These are phyloP conservation scores for Tetrapisispora iriomotensis DNA, from an alignment of 805 yeast species.

Conservation along the genomic window DNA sequence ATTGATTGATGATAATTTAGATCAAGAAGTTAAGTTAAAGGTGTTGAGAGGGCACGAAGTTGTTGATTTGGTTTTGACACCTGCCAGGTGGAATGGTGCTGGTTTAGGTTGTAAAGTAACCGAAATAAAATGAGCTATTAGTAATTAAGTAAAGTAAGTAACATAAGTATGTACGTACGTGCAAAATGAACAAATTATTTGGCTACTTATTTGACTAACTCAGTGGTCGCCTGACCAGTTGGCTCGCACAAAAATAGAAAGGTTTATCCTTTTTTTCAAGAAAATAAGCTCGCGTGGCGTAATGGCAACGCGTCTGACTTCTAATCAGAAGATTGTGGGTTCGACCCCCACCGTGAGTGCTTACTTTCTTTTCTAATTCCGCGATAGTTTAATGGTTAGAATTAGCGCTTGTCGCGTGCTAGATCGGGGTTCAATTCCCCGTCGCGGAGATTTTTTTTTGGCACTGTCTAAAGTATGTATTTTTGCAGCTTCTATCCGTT, in stretches of 20 bases:
- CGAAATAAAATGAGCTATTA: slow-evolving; percentile 1
- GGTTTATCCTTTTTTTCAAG: too few species aligned
- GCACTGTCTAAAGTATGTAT: too few species aligned
- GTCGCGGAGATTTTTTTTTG: slow-evolving; percentile 14
- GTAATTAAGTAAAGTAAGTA: too few species aligned
- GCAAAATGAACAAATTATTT: too few species aligned
- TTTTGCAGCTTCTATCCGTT: too few species aligned
- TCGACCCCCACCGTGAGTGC: slow-evolving; percentile 44
- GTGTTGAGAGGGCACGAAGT: slow-evolving; percentile 24
- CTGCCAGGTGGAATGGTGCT: slow-evolving; percentile 40
- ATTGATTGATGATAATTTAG: slow-evolving; percentile 34
- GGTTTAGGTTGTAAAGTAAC: slow-evolving; percentile 53
- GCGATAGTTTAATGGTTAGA: slow-evolving; percentile 23
- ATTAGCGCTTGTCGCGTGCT: slow-evolving; percentile 8
- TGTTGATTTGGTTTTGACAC: slow-evolving; percentile 31
- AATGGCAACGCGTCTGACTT: slow-evolving; percentile 45
- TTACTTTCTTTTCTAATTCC: slow-evolving; percentile 11
- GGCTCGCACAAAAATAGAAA: too few species aligned
- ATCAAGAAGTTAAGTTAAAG: slow-evolving; percentile 18
- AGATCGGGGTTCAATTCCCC: slow-evolving; percentile 9
- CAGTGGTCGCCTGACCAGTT: too few species aligned
- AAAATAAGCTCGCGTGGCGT: slow-evolving; percentile 37
- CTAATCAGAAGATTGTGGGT: slow-evolving; percentile 43
- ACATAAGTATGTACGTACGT: too few species aligned
- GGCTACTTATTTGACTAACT: too few species aligned